A percentile compares a stretch with the other conserved stretches of the same genome.
Conservation (phyloP, 1,139 yeast genomes). For the Geotrichum reessii region DNA sequence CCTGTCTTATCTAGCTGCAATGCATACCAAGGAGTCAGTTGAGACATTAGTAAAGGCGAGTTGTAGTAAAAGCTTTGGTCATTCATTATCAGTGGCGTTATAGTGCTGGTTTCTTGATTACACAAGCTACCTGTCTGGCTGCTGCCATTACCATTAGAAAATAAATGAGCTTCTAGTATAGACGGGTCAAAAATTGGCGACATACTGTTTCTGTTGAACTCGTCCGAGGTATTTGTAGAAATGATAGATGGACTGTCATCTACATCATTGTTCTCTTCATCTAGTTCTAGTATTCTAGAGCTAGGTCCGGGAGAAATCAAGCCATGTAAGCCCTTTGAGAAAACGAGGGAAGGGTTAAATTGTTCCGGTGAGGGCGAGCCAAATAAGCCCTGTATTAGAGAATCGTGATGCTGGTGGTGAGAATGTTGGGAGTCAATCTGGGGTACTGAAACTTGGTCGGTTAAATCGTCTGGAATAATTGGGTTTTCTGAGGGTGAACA, state of each 20-base stretch:
- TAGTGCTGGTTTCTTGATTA: background rate
- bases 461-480: background rate
- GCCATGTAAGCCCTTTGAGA: background rate
- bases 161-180: background rate
- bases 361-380: background rate
- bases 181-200: background rate
- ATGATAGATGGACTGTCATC: background rate
- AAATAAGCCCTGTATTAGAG: background rate
- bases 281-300: constrained; percentile 1
- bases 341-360: background rate
- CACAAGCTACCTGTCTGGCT: background rate
- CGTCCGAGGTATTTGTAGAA: background rate
- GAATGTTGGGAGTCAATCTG: background rate
- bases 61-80: background rate
- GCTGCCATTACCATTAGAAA: background rate
- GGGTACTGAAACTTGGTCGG: background rate
- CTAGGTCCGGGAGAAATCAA: background rate
- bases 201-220: background rate
- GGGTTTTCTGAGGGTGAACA: constrained; percentile 1
- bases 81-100: background rate
- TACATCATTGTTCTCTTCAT: background rate
- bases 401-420: background rate
- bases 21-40: constrained; percentile 21
- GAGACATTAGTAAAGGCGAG: background rate
- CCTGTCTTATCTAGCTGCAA: constrained; percentile 42